phyloP scores from a whole-genome alignment of 2,329 filamentous ascomycete genomes.

The Scytalidium lignicola region DNA sequence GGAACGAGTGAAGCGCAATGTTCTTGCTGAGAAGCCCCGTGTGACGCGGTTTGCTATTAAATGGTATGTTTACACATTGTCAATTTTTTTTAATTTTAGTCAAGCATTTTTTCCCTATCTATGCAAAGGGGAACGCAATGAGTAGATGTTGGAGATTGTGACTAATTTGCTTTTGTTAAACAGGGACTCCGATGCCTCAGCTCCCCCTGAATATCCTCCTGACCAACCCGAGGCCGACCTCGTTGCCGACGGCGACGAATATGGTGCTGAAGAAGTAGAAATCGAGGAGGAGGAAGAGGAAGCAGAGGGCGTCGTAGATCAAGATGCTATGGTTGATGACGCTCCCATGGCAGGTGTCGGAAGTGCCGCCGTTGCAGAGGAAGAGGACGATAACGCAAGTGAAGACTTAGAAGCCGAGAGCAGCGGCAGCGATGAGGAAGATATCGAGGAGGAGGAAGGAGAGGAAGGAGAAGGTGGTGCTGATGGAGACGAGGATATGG shows the following conservation, averaged over 20 bases:
- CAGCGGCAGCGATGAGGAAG: slow-evolving; percentile 65
- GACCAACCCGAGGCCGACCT: slow-evolving; percentile 95
- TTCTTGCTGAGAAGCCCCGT: slow-evolving; percentile 93
- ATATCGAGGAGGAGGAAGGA: slow-evolving; percentile 42
- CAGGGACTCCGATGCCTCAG: slow-evolving; percentile 97
- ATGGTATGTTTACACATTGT: slow-evolving; percentile 59
- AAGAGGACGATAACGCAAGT: slow-evolving; percentile 70
- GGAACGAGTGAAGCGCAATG: slow-evolving; percentile 86
- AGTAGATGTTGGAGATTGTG: background rate
- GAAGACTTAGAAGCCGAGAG: slow-evolving; percentile 77
- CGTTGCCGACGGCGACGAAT: slow-evolving; percentile 77
- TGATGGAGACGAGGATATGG: slow-evolving; percentile 41
- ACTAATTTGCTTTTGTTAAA: slow-evolving; percentile 18
- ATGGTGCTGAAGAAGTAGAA: slow-evolving; percentile 85
- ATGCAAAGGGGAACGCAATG: too few species aligned
- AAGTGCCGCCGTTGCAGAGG: slow-evolving; percentile 43
- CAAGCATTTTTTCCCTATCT: too few species aligned
- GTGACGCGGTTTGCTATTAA: slow-evolving; percentile 98
- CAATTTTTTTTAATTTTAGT: background rate
- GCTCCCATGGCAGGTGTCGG: slow-evolving; percentile 72
- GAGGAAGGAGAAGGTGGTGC: slow-evolving; percentile 49
- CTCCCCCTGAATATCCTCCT: slow-evolving; percentile 90
- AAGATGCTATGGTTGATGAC: slow-evolving; percentile 53
- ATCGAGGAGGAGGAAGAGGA: slow-evolving; percentile 63
- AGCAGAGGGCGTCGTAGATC: slow-evolving; percentile 41